Evolutionary conservation across 2,329 filamentous ascomycete genomes (phyloP).

Genomic region (Furcasterigmium furcatum): DNA sequence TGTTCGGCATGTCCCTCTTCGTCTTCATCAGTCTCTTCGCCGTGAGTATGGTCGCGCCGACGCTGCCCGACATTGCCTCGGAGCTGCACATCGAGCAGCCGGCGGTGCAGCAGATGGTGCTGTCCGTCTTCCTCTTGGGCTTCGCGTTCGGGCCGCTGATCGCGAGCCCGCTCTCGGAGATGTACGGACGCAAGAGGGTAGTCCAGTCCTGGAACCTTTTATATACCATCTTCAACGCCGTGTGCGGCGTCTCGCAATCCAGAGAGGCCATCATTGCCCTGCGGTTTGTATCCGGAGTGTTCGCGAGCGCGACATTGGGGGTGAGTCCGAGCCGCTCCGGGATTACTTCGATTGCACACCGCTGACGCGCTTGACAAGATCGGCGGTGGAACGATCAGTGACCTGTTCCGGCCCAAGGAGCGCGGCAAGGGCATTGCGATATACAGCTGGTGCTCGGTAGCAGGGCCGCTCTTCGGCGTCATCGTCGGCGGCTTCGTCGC

Average conservation of each 20-base stretch:
- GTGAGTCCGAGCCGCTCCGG: too few species aligned
- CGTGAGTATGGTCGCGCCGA: conserved; percentile 54
- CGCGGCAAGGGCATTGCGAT: conserved; percentile 34
- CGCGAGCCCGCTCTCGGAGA: conserved; percentile 44
- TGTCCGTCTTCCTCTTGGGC: conserved; percentile 54
- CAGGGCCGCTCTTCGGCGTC: conserved; percentile 66
- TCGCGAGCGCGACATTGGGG: too few species aligned
- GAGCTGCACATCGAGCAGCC: conserved; percentile 49
- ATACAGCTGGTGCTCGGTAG: conserved; percentile 35
- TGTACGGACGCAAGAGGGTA: conserved; percentile 38
- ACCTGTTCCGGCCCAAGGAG: conserved; percentile 36
- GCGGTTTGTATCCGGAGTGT: conserved; percentile 40
- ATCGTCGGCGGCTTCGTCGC: conserved; percentile 65
- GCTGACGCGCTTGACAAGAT: too few species aligned
- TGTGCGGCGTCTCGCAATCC: conserved; percentile 49
- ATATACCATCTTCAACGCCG: conserved; percentile 59
- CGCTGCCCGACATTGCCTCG: conserved; percentile 44
- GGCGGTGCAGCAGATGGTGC: conserved; percentile 35
- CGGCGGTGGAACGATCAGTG: conserved; percentile 36
- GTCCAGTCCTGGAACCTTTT: conserved; percentile 38
- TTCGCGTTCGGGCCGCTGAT: conserved; percentile 46
- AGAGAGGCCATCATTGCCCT: conserved; percentile 39
- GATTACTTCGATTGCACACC: too few species aligned
- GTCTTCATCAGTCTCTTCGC: conserved; percentile 59
- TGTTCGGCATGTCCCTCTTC: conserved; percentile 47